Percentiles rank a stretch among this genome's conserved stretches.
phyloP scores from a whole-genome alignment of 805 yeast genomes.

The Starmera caribaea region DNA sequence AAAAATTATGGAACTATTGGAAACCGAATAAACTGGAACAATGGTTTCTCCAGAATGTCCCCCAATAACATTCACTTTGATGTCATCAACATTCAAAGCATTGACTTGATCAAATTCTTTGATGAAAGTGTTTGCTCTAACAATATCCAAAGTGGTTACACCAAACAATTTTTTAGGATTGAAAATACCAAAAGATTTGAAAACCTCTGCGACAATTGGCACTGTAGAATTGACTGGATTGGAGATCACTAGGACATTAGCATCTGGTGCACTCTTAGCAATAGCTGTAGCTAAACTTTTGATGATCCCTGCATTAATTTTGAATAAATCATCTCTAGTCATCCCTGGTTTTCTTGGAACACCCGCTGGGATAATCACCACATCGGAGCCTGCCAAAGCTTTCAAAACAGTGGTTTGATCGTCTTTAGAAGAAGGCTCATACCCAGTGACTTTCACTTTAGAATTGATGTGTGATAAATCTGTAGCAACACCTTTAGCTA shows the following conservation, averaged over 20 bases:
- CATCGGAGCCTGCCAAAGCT: conserved; percentile 39
- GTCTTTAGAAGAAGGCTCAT: conserved; percentile 52
- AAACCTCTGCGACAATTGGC: conserved; percentile 77
- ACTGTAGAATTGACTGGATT: conserved; percentile 94
- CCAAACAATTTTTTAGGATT: conserved; percentile 74
- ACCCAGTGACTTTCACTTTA: conserved; percentile 47
- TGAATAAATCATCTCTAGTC: conserved; percentile 86
- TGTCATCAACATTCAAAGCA: conserved; percentile 37
- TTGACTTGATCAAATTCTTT: conserved; percentile 61
- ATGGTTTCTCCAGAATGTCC: conserved; percentile 97
- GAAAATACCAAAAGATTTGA: conserved; percentile 56
- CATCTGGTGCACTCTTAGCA: conserved; percentile 62
- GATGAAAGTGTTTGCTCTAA: conserved; percentile 66
- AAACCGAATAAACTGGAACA: conserved; percentile 80
- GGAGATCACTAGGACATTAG: conserved; percentile 74
- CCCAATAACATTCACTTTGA: conserved; percentile 83
- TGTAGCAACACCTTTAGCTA: conserved; percentile 80
- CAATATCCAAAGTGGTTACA: conserved; percentile 86
- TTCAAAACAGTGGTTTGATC: conserved; percentile 34
- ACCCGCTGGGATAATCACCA: conserved; percentile 61
- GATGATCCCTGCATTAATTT: conserved; percentile 76
- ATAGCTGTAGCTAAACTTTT: conserved; percentile 65
- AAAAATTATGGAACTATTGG: conserved; percentile 37
- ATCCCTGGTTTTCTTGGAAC: conserved; percentile 92
- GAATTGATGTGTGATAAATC: conserved; percentile 81